These are phyloP conservation scores for Abelmoschus esculentus DNA, from an alignment of 345 rosid genomes.

Conservation along the genomic window DNA sequence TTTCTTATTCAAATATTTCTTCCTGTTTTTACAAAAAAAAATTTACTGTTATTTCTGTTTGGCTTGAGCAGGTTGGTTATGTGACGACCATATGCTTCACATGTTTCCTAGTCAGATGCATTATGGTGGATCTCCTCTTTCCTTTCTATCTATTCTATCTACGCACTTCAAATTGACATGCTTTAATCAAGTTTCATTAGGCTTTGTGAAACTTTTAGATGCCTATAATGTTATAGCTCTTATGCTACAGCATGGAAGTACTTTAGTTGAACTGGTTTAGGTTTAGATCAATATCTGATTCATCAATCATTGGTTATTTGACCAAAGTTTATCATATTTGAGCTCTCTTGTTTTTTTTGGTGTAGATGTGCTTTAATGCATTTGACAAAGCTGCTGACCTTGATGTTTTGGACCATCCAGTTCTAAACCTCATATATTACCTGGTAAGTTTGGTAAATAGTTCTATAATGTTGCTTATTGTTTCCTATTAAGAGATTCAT, in stretches of 20 bases:
- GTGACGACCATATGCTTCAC: constrained; percentile 85
- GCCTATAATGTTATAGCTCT: neutral
- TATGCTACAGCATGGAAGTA: neutral
- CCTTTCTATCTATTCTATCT: neutral
- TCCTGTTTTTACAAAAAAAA: neutral
- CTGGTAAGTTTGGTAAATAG: constrained; percentile 40
- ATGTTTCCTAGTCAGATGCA: constrained; percentile 82
- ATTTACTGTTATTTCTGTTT: constrained; percentile 10
- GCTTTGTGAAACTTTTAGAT: neutral
- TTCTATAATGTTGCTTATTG: constrained; percentile 3
- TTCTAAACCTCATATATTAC: constrained; percentile 76
- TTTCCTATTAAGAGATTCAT: neutral
- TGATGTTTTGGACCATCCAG: constrained; percentile 78
- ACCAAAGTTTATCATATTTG: constrained; percentile 1
- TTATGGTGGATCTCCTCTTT: constrained; percentile 52
- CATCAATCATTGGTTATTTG: neutral
- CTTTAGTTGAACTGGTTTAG: neutral
- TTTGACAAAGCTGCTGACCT: constrained; percentile 74
- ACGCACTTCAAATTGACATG: neutral
- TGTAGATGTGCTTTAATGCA: constrained; percentile 75
- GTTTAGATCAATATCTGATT: constrained; percentile 8
- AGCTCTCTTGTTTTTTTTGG: constrained; percentile 7
- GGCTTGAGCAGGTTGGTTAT: constrained; percentile 72
- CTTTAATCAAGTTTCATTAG: neutral
- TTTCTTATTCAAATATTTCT: neutral